Base-by-base conservation (phyloP, 2,329 filamentous ascomycete genomes). In the Pestalotiopsis sp. region DNA sequence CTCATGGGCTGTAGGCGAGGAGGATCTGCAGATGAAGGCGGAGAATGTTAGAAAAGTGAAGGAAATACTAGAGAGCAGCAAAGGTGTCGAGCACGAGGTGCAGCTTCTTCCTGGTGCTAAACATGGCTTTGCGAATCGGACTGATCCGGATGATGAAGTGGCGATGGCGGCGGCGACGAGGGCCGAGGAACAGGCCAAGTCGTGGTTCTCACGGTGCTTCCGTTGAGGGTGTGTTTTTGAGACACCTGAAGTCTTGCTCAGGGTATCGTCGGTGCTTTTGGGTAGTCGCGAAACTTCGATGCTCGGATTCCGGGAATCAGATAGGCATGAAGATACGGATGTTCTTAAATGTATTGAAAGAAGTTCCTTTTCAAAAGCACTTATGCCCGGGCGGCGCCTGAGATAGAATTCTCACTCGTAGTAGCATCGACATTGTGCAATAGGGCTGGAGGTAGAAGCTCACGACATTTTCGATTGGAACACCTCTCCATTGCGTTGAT, bases 1-100 rank as follows among this genome's bases (percentile, higher is more conserved):
- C 31, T 83, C 82, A 49, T 81, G 87, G 68, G 83, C 83, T 1
- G 70, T 86, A 4, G 84, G 82, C 4, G 83, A 85, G 41, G 73
- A 77, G 2, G 87, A 89, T 72, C 73, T 78, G 57, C 78, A 77
- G 60, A 72, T 87, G 56, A 72, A 78, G 0, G 45, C 70, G 25
- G 74, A 76, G 25, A 72, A 80, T 62, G 77, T 80, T 9, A 76
- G 78, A 49, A 65, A 73, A 67, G 78, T 83, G 59, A 78, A 78
- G 68, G 70, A 72, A 0, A 75, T 80, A 11, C 73, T 85, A 27
- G 78, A 77, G 61, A 78, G 75, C 20, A 79, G 80, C 70, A 74
- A 75, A 4, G 76, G 75, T 11, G 70, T 70, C 2, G 70, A 74
- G n/a, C 75, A 75, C 65, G 82, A 83, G 70, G 71, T 81, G 4